A percentile compares a stretch with the other conserved stretches of the same genome.
phyloP scores from a whole-genome alignment of 176 grass and related monocot species.

The Pontederia paniculata region DNA sequence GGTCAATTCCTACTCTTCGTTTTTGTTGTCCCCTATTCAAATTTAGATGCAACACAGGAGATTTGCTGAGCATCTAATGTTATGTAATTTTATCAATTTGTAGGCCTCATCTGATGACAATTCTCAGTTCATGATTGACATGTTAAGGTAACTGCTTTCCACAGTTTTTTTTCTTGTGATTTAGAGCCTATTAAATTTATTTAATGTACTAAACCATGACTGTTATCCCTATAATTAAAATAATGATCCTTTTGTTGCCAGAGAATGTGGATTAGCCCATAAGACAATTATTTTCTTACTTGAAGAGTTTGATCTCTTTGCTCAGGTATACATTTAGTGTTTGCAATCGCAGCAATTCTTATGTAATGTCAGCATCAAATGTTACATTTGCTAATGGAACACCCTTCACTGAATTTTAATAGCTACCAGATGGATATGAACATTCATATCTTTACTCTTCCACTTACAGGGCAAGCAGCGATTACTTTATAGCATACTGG shows the following conservation, averaged over 20 bases:
- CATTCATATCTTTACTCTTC: not conserved
- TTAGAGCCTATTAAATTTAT: slow-evolving; percentile 1
- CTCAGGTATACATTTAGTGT: slow-evolving; percentile 44
- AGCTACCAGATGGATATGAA: too few relatives aligned
- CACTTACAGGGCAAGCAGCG: slow-evolving; percentile 78
- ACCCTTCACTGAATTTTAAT: too few relatives aligned
- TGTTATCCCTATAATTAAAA: slow-evolving; percentile 1
- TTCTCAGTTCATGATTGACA: slow-evolving; percentile 80
- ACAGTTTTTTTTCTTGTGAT: not conserved
- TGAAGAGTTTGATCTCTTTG: slow-evolving; percentile 92
- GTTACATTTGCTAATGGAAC: too few relatives aligned
- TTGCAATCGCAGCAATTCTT: not conserved
- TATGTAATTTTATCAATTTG: not conserved
- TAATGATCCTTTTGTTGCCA: slow-evolving; percentile 13
- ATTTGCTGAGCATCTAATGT: not conserved
- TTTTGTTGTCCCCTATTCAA: slow-evolving; percentile 3
- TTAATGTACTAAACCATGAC: not conserved
- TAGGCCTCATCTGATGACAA: slow-evolving; percentile 98
- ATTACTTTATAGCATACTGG: slow-evolving; percentile 90
- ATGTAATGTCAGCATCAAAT: too few relatives aligned
- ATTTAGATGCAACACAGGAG: not conserved
- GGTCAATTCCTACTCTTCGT: slow-evolving; percentile 28
- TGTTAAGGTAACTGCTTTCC: slow-evolving; percentile 46
- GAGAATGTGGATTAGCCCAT: slow-evolving; percentile 86
- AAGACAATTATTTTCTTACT: slow-evolving; percentile 69